Evolutionary conservation across 2,329 filamentous ascomycete genomes (phyloP).

Genomic region (Fusarium beomiforme): DNA sequence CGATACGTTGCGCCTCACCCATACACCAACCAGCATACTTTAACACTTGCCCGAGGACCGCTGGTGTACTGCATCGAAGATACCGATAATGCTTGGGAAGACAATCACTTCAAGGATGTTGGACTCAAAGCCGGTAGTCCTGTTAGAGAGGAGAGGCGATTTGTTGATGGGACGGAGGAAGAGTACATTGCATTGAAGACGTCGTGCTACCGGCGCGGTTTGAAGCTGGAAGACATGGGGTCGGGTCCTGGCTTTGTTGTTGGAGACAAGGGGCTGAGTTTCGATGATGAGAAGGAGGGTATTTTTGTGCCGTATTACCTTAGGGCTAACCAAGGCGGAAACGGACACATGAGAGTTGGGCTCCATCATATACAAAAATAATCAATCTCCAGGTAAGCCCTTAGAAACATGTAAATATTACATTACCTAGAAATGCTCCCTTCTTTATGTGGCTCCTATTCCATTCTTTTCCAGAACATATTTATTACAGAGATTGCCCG

Average conservation of each 20-base stretch:
- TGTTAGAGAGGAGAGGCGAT: constrained; percentile 3
- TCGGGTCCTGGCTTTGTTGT: not conserved
- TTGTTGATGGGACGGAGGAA: not conserved
- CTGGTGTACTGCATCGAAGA: constrained; percentile 71
- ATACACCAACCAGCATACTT: constrained; percentile 63
- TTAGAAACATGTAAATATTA: not conserved
- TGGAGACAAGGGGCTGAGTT: fast-evolving
- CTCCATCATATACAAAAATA: not conserved
- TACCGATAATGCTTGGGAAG: constrained; percentile 26
- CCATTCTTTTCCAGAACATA: fast-evolving
- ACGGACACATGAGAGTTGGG: constrained; percentile 32
- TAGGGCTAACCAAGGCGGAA: constrained; percentile 16
- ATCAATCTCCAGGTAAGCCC: fast-evolving
- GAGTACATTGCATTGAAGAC: constrained; percentile 20
- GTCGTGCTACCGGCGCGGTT: constrained; percentile 1
- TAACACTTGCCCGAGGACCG: constrained; percentile 65
- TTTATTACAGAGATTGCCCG: too few species aligned
- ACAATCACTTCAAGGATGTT: constrained; percentile 27
- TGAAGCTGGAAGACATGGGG: not conserved
- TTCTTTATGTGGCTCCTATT: fast-evolving
- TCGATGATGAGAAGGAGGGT: not conserved
- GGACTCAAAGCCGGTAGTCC: not conserved
- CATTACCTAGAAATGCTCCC: fast-evolving
- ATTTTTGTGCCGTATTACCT: constrained; percentile 21
- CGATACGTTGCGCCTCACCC: constrained; percentile 64